Percentiles rank a stretch among this genome's conserved stretches.
phyloP scores from a whole-genome alignment of 768 basidiomycete genomes.

The Scleroderma citrinum region DNA sequence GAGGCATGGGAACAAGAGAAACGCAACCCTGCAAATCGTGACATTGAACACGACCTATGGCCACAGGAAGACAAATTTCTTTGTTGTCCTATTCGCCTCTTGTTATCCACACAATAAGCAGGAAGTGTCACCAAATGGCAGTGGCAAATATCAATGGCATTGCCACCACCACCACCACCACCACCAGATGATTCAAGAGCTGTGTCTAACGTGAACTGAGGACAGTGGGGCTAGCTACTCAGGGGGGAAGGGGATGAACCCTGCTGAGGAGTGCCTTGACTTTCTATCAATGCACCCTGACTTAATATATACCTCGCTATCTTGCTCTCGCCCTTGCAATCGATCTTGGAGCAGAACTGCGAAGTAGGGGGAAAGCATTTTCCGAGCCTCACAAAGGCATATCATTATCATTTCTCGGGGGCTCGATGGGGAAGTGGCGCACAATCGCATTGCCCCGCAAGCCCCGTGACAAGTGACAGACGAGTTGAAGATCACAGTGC shows the following conservation, averaged over 20 bases:
- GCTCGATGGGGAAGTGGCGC: not conserved
- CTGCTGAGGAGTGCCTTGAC: not conserved
- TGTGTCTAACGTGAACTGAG: too few relatives aligned
- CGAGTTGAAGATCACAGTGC: not conserved
- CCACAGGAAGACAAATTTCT: not conserved
- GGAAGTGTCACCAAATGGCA: not conserved
- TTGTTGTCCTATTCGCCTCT: not conserved
- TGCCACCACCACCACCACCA: too few relatives aligned
- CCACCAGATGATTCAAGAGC: too few relatives aligned
- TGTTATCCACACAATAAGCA: not conserved
- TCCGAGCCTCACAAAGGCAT: not conserved
- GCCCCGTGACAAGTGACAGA: not conserved
- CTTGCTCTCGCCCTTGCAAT: not conserved
- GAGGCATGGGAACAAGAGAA: not conserved
- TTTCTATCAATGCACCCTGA: not conserved
- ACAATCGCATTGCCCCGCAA: not conserved
- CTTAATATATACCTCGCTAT: not conserved
- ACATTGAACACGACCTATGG: not conserved
- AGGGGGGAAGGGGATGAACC: not conserved
- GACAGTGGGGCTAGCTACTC: not conserved
- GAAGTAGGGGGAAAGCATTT: not conserved
- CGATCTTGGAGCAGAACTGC: too few relatives aligned
- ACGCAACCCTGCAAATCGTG: not conserved
- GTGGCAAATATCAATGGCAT: not conserved
- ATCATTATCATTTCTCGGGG: not conserved